These are phyloP conservation scores for Lavandula angustifolia DNA, from an alignment of 257 asterid genomes.

Conservation along the genomic window DNA sequence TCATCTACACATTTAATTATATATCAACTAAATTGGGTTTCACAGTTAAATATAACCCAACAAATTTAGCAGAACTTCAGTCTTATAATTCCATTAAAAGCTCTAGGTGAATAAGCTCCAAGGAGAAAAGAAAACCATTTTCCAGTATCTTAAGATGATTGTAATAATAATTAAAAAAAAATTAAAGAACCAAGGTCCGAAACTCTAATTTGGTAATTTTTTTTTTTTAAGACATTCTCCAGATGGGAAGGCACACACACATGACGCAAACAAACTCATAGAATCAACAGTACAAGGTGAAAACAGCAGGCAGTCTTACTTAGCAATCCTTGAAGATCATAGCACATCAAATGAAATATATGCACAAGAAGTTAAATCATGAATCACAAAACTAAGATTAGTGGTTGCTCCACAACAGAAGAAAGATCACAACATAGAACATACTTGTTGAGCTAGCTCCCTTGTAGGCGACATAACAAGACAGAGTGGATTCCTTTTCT, in stretches of 20 bases:
- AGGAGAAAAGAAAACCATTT: conserved; percentile 1
- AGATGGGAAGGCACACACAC: background rate
- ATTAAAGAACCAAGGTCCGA: too few relatives aligned
- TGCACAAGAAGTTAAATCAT: background rate
- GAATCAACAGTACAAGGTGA: background rate
- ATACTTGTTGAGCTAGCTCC: conserved; percentile 96
- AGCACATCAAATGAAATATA: background rate
- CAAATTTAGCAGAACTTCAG: background rate
- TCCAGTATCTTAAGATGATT: background rate
- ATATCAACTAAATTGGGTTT: background rate
- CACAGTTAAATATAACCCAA: background rate
- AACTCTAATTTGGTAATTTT: background rate
- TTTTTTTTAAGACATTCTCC: background rate
- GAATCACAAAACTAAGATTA: background rate
- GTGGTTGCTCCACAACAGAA: too few relatives aligned
- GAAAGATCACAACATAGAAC: conserved; percentile 18
- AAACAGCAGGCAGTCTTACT: background rate
- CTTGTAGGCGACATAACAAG: conserved; percentile 94
- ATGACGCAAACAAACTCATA: background rate
- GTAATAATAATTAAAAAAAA: background rate
- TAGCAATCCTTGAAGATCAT: background rate
- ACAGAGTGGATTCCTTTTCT: conserved; percentile 68
- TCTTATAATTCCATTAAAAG: background rate
- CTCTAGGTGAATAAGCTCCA: conserved; percentile 1
- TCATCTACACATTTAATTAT: background rate